These are phyloP conservation scores for Physcia stellaris DNA, from an alignment of 495 filamentous ascomycete genomes.

Conservation along the genomic window DNA sequence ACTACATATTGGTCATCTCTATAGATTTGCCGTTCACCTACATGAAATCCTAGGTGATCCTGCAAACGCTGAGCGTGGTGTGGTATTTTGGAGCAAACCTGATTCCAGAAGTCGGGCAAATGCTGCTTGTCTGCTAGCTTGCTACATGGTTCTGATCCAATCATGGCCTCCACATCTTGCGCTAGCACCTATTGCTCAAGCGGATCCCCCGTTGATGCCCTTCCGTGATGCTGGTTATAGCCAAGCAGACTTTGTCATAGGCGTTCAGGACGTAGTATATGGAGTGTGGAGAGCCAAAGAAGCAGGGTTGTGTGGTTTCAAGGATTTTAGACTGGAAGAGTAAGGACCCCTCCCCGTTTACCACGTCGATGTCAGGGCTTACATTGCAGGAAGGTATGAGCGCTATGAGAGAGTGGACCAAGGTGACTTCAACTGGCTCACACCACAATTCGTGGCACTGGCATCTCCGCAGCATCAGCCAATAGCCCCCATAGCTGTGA, in stretches of 20 bases:
- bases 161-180: conserved; percentile 96
- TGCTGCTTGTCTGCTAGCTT: conserved; percentile 87
- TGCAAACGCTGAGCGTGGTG: conserved; percentile 64
- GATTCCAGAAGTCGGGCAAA: conserved; percentile 93
- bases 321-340: conserved; percentile 88
- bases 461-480: conserved; percentile 83
- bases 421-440: conserved; percentile 99
- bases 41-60: conserved; percentile 88
- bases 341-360: conserved; percentile 27
- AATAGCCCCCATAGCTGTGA: conserved; percentile 49
- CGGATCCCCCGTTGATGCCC: conserved; percentile 93
- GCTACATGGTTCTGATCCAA: conserved; percentile 98
- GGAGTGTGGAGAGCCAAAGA: conserved; percentile 98
- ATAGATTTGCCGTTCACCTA: conserved; percentile 86
- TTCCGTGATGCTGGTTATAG: conserved; percentile 98
- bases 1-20: conserved; percentile 90
- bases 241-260: conserved; percentile 90
- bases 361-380: not conserved
- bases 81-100: conserved; percentile 89
- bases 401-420: conserved; percentile 90
- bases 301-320: conserved; percentile 71
- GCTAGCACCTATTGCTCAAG: conserved; percentile 90
- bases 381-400: conserved; percentile 50
- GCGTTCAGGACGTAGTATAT: conserved; percentile 93
- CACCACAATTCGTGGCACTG: conserved; percentile 87